Base-by-base conservation (phyloP, 306 rosid species). In the Vigna reflexopilosa region DNA sequence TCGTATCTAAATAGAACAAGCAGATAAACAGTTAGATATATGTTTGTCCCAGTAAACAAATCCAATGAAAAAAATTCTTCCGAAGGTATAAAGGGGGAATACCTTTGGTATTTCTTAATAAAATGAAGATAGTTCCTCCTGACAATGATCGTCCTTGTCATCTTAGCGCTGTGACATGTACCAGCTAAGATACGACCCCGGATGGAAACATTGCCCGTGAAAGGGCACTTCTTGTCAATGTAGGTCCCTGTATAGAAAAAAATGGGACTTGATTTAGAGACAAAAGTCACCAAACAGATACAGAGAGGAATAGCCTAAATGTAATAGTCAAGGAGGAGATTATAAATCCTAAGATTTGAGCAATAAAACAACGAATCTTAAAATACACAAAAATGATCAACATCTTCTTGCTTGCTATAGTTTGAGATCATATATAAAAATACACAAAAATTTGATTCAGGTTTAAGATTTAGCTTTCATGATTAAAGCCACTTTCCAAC, bases 171-270 rank as follows among this genome's bases (percentile, higher is more conserved):
- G 32, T 88, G 96, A 73, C 96, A 88, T 54, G 94, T 89, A 15
- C 97, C 97, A 8, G 92, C 86, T 45, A 89, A 45, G 73, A 91
- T 89, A 76, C 92, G 90, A 4, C 97, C 94, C 34, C 97, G 64
- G 26, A 89, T 80, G 38, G 97, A 91, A 17, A 91, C 94, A 57
- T 82, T 81, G 36, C 97, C 94, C 28, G 89, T 78, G 77, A 91
- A 91, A 40, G 94, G 92, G 64, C 94, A 91, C 77, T 91, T 89
- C 90, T 91, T 91, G 66, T 91, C 97, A 61, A 91, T 84, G 13
- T 83, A 91, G 26, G 97, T 75, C 20, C 97, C 94, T 88, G 85
- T 30, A 30, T 3, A 4, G 34, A 30, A 30, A 30, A 30, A 30
- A 30, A 30, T 2, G 34, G 34, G 34, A 30, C 34, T 30, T 30